Evolutionary conservation across 257 asterid genomes (phyloP).

Genomic region (Jasminum sambac): DNA sequence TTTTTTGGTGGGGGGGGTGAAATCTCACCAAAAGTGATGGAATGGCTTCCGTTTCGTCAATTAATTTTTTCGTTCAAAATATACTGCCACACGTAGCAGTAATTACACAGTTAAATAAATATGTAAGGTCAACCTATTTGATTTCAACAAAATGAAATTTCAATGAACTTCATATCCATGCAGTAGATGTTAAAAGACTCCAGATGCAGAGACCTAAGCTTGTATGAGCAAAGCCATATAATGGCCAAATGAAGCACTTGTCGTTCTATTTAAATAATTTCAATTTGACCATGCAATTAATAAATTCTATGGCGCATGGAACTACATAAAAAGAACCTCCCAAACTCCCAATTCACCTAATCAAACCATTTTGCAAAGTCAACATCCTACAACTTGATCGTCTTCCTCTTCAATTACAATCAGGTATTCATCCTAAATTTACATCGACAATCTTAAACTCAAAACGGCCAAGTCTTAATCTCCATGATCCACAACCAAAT

Average conservation of each 20-base stretch:
- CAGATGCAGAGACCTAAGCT: background rate
- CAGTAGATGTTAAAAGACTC: background rate
- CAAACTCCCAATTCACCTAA: background rate
- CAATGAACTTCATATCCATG: background rate
- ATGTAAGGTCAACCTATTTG: background rate
- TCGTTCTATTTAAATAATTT: background rate
- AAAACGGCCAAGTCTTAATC: background rate
- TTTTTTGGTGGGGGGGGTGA: no score
- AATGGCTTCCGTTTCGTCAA: background rate
- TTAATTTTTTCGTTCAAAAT: background rate
- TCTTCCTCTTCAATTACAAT: background rate
- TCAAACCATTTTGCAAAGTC: background rate
- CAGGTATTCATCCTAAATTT: background rate
- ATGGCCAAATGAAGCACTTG: background rate
- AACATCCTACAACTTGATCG: background rate
- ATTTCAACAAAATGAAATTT: background rate
- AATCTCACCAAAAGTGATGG: no score
- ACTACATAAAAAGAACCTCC: background rate
- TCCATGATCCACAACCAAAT: background rate
- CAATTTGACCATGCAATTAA: background rate
- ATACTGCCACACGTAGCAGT: background rate
- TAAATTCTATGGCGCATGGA: slow-evolving; percentile 5
- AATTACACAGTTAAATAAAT: background rate
- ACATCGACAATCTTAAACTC: slow-evolving; percentile 17
- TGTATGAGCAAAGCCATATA: background rate